These are phyloP conservation scores for Hanseniaspora clermontiae DNA, from an alignment of 805 yeast genomes.

Conservation along the genomic window DNA sequence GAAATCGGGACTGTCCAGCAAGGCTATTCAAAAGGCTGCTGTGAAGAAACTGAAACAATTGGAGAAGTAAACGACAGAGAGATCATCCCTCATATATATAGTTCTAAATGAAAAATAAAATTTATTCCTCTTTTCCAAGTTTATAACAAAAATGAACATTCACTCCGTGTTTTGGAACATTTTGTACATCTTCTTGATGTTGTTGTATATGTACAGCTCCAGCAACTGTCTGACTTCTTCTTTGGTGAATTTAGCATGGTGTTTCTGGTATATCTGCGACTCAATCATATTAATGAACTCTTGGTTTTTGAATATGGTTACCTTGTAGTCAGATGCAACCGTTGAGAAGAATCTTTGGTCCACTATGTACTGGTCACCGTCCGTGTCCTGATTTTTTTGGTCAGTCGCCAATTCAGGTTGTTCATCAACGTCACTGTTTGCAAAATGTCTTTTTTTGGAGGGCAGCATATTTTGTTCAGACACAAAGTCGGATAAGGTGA, in stretches of 20 bases:
- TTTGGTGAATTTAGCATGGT: neutral
- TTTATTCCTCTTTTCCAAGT: no score
- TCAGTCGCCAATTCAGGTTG: neutral
- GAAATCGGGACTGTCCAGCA: neutral
- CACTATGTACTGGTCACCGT: neutral
- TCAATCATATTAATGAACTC: neutral
- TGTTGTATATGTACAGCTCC: neutral
- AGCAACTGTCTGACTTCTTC: neutral
- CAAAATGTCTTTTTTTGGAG: neutral
- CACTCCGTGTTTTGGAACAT: neutral
- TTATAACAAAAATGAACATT: no score
- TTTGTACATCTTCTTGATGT: neutral
- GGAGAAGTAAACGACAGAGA: neutral
- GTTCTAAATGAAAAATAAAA: neutral
- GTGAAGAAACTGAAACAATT: conserved; percentile 5
- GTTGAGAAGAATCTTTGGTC: conserved; percentile 9
- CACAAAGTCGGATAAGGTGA: neutral
- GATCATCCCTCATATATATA: neutral
- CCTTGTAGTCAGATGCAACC: neutral
- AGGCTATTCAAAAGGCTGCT: neutral
- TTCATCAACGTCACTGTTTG: neutral
- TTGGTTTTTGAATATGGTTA: neutral
- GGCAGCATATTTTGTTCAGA: neutral
- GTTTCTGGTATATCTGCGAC: neutral
- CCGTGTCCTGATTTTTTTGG: neutral